These are phyloP conservation scores for Colletotrichum incanum DNA, from an alignment of 2,329 filamentous ascomycete genomes.

Conservation along the genomic window DNA sequence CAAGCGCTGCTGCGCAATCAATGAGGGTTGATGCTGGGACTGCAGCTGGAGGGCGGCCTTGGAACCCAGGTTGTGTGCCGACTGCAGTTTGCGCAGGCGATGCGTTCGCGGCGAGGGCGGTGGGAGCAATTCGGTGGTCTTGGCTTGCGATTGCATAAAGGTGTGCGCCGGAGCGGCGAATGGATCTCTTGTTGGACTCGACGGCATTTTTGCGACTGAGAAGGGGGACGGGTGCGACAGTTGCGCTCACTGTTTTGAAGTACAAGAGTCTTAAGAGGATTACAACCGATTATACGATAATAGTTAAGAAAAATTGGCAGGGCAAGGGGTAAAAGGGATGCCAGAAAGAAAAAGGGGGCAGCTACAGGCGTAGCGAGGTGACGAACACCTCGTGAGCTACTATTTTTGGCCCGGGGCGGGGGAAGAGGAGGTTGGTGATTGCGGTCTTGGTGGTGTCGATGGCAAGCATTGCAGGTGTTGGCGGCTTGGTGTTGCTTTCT, in stretches of 20 bases:
- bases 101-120: conserved; percentile 76
- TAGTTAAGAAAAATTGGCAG: conserved; percentile 21
- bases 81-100: conserved; percentile 82
- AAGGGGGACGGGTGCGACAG: conserved; percentile 12
- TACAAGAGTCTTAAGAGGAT: conserved; percentile 1
- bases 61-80: conserved; percentile 78
- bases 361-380: conserved; percentile 35
- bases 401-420: conserved; percentile 39
- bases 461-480: conserved; percentile 22
- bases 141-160: conserved; percentile 39
- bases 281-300: conserved; percentile 33
- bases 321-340: background rate
- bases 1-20: conserved; percentile 76
- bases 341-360: conserved; percentile 15
- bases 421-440: conserved; percentile 42
- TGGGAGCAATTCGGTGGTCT: conserved; percentile 64
- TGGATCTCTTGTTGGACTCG: conserved; percentile 51
- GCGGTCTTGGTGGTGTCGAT: conserved; percentile 36
- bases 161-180: conserved; percentile 47
- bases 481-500: conserved; percentile 37
- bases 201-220: conserved; percentile 45
- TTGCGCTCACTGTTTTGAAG: conserved; percentile 27
- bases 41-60: conserved; percentile 60
- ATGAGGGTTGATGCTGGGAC: conserved; percentile 57
- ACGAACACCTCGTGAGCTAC: conserved; percentile 39